phyloP scores from a whole-genome alignment of 768 basidiomycete genomes.

The Trametes punicea region DNA sequence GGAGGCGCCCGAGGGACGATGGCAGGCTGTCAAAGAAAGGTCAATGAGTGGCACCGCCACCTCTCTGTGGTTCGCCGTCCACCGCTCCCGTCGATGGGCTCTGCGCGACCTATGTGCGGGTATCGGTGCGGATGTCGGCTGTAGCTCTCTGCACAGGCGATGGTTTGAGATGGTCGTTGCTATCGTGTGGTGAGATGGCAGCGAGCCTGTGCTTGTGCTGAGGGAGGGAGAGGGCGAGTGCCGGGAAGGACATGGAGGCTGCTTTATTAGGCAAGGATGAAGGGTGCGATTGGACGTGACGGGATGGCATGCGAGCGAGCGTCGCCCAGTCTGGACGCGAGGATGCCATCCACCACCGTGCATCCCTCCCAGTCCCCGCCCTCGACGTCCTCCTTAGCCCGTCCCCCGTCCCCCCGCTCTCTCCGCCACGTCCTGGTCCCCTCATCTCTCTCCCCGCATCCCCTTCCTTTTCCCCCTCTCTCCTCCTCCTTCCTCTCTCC shows the following conservation, averaged over 20 bases:
- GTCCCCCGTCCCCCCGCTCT: background rate
- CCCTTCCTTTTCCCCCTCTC: background rate
- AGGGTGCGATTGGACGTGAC: too few relatives aligned
- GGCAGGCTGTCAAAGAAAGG: background rate
- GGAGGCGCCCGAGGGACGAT: background rate
- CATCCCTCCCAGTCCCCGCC: background rate
- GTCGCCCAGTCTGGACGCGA: too few relatives aligned
- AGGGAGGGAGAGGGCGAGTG: too few relatives aligned
- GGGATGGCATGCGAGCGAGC: too few relatives aligned
- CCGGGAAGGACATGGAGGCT: too few relatives aligned
- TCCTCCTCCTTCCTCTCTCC: background rate
- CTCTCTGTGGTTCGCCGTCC: background rate
- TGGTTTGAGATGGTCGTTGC: too few relatives aligned
- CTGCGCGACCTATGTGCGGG: background rate
- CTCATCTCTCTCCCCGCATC: background rate
- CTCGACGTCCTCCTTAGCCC: background rate
- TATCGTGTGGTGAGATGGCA: too few relatives aligned
- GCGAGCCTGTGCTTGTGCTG: too few relatives aligned
- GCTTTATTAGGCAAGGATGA: too few relatives aligned
- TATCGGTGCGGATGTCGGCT: too few relatives aligned
- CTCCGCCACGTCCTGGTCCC: slow-evolving; percentile 4
- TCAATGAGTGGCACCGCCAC: background rate
- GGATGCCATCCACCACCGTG: background rate
- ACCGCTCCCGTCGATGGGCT: background rate
- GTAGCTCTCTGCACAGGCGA: too few relatives aligned